Evolutionary conservation across 2,329 filamentous ascomycete genomes (phyloP), one percentile per base, ranked within the genome.

Genomic region (Moelleriella libera): DNA sequence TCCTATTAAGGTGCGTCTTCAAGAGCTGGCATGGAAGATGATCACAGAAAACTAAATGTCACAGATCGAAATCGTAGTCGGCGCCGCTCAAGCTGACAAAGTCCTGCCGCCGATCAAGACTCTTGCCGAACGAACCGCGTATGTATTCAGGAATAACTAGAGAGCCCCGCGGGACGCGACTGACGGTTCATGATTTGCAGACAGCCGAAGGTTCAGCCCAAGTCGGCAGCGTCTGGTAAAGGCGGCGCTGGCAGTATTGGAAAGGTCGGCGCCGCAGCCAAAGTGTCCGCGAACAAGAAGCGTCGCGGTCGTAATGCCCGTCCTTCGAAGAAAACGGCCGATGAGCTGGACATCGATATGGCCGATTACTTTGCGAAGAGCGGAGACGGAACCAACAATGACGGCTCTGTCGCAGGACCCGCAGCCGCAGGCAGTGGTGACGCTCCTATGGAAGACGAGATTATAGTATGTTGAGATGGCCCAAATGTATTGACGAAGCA

Each of bases 341-440:
- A 95, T 63, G 89, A 98, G 70, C 80, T 98, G 30, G 92, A 98
- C 64, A 88, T 87, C 5, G 92, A 98, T 66, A 98, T 98, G 92
- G 82, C 80, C 21, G 92, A 97, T 66, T 98, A 98, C 71, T 97
- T 94, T 63, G 80, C 67, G 50, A 57, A 58, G 34, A 61, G 68
- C 53, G 69, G 64, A 46, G 70, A 70, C 54, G 69, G 66, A 47
- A 68, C 63, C 50, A 68, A 68, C 41, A 63, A 68, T 46, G 72
- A 69, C 31, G 69, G 69, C 52, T 69, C 73, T 50, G 57, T 68
- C 47, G 62, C 68, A 43, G 63, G 67, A 11, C 47, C 71, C 40
- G 68, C 68, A 51, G 69, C 67, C 50, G 70, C 65, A 46, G 54
- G 60, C 48, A 68, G 62, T 48, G 76, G 71, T 44, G 78, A 82